Evolutionary conservation across 2,329 filamentous ascomycete genomes (phyloP).

Genomic region (Fusarium keratoplasticum): DNA sequence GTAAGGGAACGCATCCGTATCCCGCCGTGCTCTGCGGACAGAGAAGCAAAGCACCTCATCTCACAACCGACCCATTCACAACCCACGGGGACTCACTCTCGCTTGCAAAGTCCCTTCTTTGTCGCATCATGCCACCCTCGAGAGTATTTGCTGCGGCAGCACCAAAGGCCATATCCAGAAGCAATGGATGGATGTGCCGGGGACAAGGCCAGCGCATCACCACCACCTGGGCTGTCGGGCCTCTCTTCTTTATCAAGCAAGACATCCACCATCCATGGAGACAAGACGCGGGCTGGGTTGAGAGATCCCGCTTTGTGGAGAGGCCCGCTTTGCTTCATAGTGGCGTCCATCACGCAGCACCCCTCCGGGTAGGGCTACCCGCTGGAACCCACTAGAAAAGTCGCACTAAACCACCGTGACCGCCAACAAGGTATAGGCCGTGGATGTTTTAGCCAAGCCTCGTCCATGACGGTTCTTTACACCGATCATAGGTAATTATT

Average conservation of each 20-base stretch:
- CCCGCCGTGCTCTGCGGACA: not conserved
- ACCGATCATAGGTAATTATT: not conserved
- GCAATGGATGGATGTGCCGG: not conserved
- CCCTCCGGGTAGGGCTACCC: constrained; percentile 14
- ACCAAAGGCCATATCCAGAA: not conserved
- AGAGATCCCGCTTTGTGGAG: constrained; percentile 34
- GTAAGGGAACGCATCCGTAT: constrained; percentile 6
- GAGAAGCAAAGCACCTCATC: not conserved
- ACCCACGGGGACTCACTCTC: not conserved
- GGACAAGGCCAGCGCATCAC: not conserved
- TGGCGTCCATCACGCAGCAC: constrained; percentile 23
- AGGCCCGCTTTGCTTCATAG: constrained; percentile 30
- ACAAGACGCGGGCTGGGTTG: constrained; percentile 9
- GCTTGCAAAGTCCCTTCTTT: not conserved
- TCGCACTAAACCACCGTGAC: constrained; percentile 14
- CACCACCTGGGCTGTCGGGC: not conserved
- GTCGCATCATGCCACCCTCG: not conserved
- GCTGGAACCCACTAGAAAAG: constrained; percentile 14
- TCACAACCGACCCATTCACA: not conserved
- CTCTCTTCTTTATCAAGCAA: constrained; percentile 18
- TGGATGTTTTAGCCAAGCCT: not conserved
- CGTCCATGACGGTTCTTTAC: not conserved
- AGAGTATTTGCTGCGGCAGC: not conserved
- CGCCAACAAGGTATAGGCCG: not conserved
- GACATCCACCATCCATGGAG: not conserved